A percentile compares a stretch with the other conserved stretches of the same genome.
Evolutionary conservation across 768 basidiomycete genomes (phyloP).

Genomic region (Russula olivacea): DNA sequence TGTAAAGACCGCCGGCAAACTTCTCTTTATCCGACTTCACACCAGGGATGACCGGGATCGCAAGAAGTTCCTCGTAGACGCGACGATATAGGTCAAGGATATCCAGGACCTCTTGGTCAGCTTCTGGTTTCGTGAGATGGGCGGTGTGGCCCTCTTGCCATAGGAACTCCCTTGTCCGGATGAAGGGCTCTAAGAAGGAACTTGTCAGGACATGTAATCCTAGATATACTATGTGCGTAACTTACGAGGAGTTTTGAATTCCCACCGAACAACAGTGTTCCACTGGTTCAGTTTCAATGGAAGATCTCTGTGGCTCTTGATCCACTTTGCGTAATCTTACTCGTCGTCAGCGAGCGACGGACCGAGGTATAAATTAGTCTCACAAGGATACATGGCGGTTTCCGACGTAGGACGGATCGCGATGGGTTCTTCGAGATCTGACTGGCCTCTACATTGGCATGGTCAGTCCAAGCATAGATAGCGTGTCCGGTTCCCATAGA

Average conservation of each 20-base stretch:
- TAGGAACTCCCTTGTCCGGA: slow-evolving; percentile 98
- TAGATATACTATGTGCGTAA: slow-evolving; percentile 30
- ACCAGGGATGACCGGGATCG: slow-evolving; percentile 94
- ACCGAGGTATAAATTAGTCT: slow-evolving; percentile 29
- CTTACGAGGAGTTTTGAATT: slow-evolving; percentile 99
- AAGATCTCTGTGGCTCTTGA: slow-evolving; percentile 93
- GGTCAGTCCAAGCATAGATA: background rate
- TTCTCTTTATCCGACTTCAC: slow-evolving; percentile 99
- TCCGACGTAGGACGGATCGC: slow-evolving; percentile 98
- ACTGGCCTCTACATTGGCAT: slow-evolving; percentile 57
- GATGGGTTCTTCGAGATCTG: slow-evolving; percentile 94
- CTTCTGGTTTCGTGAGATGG: slow-evolving; percentile 80
- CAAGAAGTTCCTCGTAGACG: slow-evolving; percentile 94
- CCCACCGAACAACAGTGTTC: slow-evolving; percentile 99
- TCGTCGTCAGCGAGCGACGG: slow-evolving; percentile 2
- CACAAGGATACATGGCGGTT: slow-evolving; percentile 99
- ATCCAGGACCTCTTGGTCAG: slow-evolving; percentile 84
- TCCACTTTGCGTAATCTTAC: slow-evolving; percentile 97
- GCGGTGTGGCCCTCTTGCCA: slow-evolving; percentile 99
- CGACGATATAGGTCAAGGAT: slow-evolving; percentile 95
- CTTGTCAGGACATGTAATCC: background rate
- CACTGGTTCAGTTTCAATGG: slow-evolving; percentile 97
- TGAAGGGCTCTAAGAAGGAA: slow-evolving; percentile 73
- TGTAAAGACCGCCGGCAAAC: slow-evolving; percentile 96
- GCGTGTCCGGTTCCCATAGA: slow-evolving; percentile 23